Base-by-base conservation (phyloP, 768 basidiomycete genomes). In the Suillus spraguei region DNA sequence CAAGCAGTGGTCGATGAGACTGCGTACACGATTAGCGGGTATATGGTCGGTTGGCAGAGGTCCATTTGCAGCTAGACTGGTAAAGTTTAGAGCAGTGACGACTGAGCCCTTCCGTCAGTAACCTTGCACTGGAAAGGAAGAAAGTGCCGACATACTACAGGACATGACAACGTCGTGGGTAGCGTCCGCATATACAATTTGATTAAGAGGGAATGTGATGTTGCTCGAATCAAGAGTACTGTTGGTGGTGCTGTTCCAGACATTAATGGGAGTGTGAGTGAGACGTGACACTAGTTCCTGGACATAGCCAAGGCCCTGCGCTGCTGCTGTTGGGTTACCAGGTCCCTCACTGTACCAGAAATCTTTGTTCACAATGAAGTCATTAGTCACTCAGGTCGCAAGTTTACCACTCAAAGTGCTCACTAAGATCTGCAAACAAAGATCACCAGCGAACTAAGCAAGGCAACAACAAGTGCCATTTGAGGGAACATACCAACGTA, bases 191-290 rank as follows among this genome's bases (percentile, higher is more conserved):
- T 78, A 83, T 59, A 84, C 73, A 49, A 73, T 71, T 63, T 77
- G 74, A 32, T 74, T 64, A 38, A 79, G 67, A 33, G 77, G 77
- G 71, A 78, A 77, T 16, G 71, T 76, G 44, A 72, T 66, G 53
- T 72, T 69, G 63, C 61, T 81, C 50, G 78, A 70, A 63, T 83
- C 80, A 56, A 83, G 74, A 6, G 82, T 80, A 32, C 74, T 71
- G 69, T 86, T 86, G 33, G 79, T 79, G 2, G 79, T 78, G 32
- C 83, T 80, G 65, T 82, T 78, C 69, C 76, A 77, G n/a, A 69
- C 68, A n/a, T 70, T 64, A 42, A 80, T 71, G 6, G 72, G 76
- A 7, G 75, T 78, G 66, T 77, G 68, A 5, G 79, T 79, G 13
- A 82, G 70, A 2, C 81, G 77, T 1, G 82, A 74, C 32, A 83